Evolutionary conservation across 1,139 yeast genomes (phyloP).

Genomic region (Nakaseomyces kungkrabaensis): DNA sequence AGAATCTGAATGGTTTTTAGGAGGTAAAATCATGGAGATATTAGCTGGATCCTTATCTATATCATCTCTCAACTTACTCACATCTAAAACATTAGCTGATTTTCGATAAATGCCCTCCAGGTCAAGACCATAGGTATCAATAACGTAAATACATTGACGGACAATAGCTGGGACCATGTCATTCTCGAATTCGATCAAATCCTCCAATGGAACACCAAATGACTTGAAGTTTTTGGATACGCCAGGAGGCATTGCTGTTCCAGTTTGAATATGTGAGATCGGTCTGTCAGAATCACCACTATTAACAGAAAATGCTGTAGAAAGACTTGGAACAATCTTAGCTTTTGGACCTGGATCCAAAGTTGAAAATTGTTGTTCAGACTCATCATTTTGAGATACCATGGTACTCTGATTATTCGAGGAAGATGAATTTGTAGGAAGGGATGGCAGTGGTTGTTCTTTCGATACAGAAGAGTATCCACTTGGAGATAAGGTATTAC

Average conservation of each 20-base stretch:
- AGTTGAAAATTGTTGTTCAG: slow-evolving; percentile 11
- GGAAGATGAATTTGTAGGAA: slow-evolving; percentile 1
- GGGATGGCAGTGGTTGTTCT: slow-evolving; percentile 4
- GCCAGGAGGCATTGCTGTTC: slow-evolving; percentile 32
- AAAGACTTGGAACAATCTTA: slow-evolving; percentile 18
- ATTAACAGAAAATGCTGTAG: slow-evolving; percentile 17
- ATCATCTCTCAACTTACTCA: slow-evolving; percentile 59
- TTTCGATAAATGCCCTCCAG: slow-evolving; percentile 86
- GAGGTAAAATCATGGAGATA: slow-evolving; percentile 44
- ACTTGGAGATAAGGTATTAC: neutral
- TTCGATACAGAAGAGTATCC: neutral
- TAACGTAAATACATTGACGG: slow-evolving; percentile 75
- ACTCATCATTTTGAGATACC: neutral
- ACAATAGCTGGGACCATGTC: slow-evolving; percentile 91
- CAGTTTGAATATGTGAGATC: slow-evolving; percentile 27
- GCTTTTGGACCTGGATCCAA: slow-evolving; percentile 23
- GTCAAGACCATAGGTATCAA: slow-evolving; percentile 74
- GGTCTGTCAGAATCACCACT: slow-evolving; percentile 26
- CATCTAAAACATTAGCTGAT: slow-evolving; percentile 66
- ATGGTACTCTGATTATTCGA: neutral
- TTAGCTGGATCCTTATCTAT: slow-evolving; percentile 75
- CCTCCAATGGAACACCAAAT: slow-evolving; percentile 74
- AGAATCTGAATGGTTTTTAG: slow-evolving; percentile 47
- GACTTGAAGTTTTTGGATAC: slow-evolving; percentile 42
- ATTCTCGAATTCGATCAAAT: slow-evolving; percentile 68